Percentiles rank a stretch among this genome's conserved stretches.
phyloP scores from a whole-genome alignment of 1,139 yeast species.

The Hemisphaericaspora xylofermentans region DNA sequence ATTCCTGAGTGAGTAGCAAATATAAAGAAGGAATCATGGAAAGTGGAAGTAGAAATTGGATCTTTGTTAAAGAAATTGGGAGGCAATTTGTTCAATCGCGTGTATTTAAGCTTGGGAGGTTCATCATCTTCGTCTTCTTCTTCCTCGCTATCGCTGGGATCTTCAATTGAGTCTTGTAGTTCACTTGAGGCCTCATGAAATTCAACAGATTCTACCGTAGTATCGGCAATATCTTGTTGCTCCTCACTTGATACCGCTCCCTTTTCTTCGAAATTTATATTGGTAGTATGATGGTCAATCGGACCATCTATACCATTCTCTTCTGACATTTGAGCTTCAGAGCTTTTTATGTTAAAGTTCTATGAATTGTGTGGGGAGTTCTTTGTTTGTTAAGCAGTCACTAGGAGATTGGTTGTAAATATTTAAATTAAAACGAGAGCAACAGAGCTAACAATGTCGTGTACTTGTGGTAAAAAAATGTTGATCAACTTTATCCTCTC shows the following conservation, averaged over 20 bases:
- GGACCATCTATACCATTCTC: not conserved
- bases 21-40: slow-evolving; percentile 59
- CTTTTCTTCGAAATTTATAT: not conserved
- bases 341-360: no score
- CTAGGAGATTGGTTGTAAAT: no score
- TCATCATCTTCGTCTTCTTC: slow-evolving; percentile 52
- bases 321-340: not conserved
- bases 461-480: no score
- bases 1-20: slow-evolving; percentile 92
- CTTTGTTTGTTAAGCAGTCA: not conserved
- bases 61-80: slow-evolving; percentile 67
- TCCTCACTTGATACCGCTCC: slow-evolving; percentile 9
- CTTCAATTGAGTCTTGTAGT: slow-evolving; percentile 1
- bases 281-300: not conserved
- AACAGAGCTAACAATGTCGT: no score
- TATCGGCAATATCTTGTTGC: slow-evolving; percentile 4
- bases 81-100: slow-evolving; percentile 66
- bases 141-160: slow-evolving; percentile 23
- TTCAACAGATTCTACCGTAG: slow-evolving; percentile 5
- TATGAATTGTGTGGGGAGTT: not conserved
- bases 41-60: slow-evolving; percentile 68
- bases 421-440: no score
- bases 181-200: not conserved
- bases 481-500: no score
- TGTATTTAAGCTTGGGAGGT: slow-evolving; percentile 77